Evolutionary conservation across 768 basidiomycete genomes (phyloP), one percentile per base, ranked within the genome.

Genomic region (Termitomyces titanicus): DNA sequence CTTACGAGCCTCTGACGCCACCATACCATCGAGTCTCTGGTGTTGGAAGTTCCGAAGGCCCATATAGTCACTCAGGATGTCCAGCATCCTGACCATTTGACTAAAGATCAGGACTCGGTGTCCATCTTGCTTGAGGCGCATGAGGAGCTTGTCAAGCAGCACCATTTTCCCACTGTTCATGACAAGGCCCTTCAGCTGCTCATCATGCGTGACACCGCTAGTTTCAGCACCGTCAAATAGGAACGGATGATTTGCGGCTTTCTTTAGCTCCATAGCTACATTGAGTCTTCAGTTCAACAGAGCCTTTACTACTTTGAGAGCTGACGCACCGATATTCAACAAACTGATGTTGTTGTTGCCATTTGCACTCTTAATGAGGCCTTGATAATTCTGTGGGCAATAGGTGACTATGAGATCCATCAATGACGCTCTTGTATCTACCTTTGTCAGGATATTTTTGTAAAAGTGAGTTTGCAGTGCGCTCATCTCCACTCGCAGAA

Each of bases 111-210:
- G 81, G 25, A 99, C 97, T 47, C 97, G 90, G 65, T 98, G 97
- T 3, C 92, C 91, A 68, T 98, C 96, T 61, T 83, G 85, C 64
- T 89, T 89, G 47, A 98, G 81, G 17, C 92, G 86, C 22, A 79
- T 81, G n/a, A 98, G 84, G 15, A 99, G 83, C 70, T 99, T 99
- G 76, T 99, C 97, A 52, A 99, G 86, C 31, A 99, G 76, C 47
- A 98, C 95, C 89, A 99, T 86, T 76, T 99, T 99, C 33, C 97
- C 97, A 57, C 93, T 94, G 72, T 89, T 96, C 92, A 97, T 97
- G 59, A 98, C 93, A 18, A 99, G 81, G n/a, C 94, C 95, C 64
- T 91, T 92, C 57, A 98, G 81, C 15, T 84, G 86, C 67, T 98
- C 96, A 47, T 97, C 93, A 13, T 76, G 68, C 55, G 76, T 84